These are phyloP conservation scores for Pisolithus albus DNA, from an alignment of 768 basidiomycete genomes.

Conservation along the genomic window DNA sequence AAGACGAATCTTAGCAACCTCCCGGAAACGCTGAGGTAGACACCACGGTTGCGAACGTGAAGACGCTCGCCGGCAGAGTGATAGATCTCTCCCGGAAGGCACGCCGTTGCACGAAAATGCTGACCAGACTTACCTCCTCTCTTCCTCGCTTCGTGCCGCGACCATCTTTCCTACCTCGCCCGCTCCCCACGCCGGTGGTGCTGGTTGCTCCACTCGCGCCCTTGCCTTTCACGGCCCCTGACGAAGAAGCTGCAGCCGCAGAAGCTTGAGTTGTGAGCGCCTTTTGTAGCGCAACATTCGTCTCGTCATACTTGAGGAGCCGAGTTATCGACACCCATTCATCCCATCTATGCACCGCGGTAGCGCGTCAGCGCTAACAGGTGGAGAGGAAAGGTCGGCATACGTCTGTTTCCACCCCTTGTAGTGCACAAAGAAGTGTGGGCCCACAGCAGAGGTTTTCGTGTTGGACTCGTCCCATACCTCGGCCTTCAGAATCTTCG, in stretches of 20 bases:
- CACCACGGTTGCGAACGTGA: no score
- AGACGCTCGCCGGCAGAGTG: background rate
- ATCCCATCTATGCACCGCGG: constrained; percentile 67
- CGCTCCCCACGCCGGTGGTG: constrained; percentile 22
- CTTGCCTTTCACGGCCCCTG: constrained; percentile 20
- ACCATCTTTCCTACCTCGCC: constrained; percentile 48
- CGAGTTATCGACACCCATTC: constrained; percentile 88
- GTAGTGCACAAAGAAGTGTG: constrained; percentile 95
- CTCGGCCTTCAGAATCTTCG: constrained; percentile 74
- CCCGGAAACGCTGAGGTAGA: no score
- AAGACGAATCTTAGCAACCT: background rate
- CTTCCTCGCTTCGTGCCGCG: constrained; percentile 64
- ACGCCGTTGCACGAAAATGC: background rate
- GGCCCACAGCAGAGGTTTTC: constrained; percentile 54
- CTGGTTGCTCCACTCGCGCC: constrained; percentile 13
- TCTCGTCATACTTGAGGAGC: constrained; percentile 79
- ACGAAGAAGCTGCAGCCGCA: constrained; percentile 35
- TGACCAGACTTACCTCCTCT: constrained; percentile 53
- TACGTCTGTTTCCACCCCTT: constrained; percentile 99
- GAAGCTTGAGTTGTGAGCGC: constrained; percentile 43
- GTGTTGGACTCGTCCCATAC: constrained; percentile 59
- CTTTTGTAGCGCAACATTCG: constrained; percentile 74
- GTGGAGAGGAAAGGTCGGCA: constrained; percentile 18
- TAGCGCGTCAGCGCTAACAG: constrained; percentile 3
- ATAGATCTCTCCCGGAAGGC: background rate